Evolutionary conservation across 345 rosid genomes (phyloP), one percentile per base, ranked within the genome.

Genomic region (Lepidium didymum): DNA sequence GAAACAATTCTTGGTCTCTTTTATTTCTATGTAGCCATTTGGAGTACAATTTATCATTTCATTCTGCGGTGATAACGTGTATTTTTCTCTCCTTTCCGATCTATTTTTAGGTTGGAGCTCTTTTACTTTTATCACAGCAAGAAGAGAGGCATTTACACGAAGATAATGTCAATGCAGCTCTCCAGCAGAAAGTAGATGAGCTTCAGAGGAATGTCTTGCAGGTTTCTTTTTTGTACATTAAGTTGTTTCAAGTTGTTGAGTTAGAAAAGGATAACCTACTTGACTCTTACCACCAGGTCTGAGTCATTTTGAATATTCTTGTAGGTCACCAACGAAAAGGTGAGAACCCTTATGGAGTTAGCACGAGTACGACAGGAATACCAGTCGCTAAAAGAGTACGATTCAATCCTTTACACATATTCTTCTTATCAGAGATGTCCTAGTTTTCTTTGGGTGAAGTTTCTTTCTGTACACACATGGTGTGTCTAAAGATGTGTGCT

Each of bases 311-410:
- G 29, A 59, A 36, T 59, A 34, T 60, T 64, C 37, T 54, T 47
- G 64, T 68, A 89, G 99, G 99, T 89, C 62, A 89, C 98, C 10
- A 91, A 84, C 60, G 99, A 95, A 81, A 95, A 95, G 82, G 99
- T 95, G 68, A 91, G 83, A 86, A 87, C 86, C 72, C 96, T 95
- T 50, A 37, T 91, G 94, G 98, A 91, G 78, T 70, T 89, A 77
- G 96, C 96, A 40, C 87, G 81, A 57, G 55, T 95, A 66, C 89
- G 87, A 79, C 94, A 85, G 76, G 89, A 84, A 43, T 81, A 80
- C 81, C 88, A 85, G 31, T 72, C 70, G 59, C 77, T 87, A 47
- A 85, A 62, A 82, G 94, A 86, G 99, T 95, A 85, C 13, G 57
- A 13, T 41, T 10, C 34, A 64, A 62, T 55, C 49, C 47, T 62